Evolutionary conservation across 495 filamentous ascomycete species (phyloP).

Genomic region (Oidiodendron maius): DNA sequence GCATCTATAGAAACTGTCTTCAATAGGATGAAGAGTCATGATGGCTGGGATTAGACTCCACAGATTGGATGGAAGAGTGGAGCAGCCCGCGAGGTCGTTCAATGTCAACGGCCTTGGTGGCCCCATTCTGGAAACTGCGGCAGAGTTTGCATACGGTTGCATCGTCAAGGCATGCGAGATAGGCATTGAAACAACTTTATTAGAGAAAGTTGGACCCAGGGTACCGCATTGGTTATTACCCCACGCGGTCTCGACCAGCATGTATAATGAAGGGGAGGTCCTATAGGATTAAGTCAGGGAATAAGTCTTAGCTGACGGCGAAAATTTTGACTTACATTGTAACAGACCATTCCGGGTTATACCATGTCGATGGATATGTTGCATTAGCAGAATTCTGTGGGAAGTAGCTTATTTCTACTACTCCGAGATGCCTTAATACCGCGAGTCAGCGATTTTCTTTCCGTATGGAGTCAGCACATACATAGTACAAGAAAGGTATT

Average conservation of each 20-base stretch:
- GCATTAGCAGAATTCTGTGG: conserved; percentile 25
- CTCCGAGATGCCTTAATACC: conserved; percentile 22
- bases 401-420: conserved; percentile 30
- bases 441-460: neutral
- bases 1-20: conserved; percentile 11
- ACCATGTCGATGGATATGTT: conserved; percentile 28
- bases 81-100: conserved; percentile 5
- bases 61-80: neutral
- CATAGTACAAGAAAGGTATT: conserved; percentile 28
- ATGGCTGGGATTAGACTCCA: neutral
- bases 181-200: conserved; percentile 11
- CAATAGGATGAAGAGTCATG: conserved; percentile 7
- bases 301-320: no score
- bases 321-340: conserved; percentile 28
- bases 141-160: conserved; percentile 12
- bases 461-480: conserved; percentile 9
- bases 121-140: conserved; percentile 2
- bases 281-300: conserved; percentile 12
- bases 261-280: conserved; percentile 34
- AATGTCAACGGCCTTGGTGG: conserved; percentile 3
- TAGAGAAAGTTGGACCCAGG: conserved; percentile 12
- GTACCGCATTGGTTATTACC: conserved; percentile 11
- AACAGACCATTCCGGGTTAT: conserved; percentile 22
- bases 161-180: conserved; percentile 13
- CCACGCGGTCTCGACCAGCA: conserved; percentile 22